Conservation (phyloP, 176 grass and related monocot species). For the Chrysopogon serrulatus region DNA sequence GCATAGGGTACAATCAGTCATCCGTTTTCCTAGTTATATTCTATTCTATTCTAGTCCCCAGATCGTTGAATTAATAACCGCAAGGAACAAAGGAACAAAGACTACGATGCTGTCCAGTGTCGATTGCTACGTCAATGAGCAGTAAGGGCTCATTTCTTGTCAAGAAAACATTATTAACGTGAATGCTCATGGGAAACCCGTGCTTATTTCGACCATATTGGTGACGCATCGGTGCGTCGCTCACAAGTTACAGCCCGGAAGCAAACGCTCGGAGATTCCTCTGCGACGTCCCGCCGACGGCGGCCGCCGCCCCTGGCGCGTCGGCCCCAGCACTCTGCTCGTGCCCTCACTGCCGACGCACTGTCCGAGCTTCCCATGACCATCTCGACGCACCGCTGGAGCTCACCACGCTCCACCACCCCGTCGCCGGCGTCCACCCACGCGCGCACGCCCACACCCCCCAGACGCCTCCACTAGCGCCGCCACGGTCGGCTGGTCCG, state of each 20-base stretch:
- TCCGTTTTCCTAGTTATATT: no score
- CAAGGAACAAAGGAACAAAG: no score
- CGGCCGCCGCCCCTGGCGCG: slow-evolving; percentile 1
- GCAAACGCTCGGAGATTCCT: slow-evolving; percentile 36
- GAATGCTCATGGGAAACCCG: background rate
- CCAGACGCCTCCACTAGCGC: slow-evolving; percentile 28
- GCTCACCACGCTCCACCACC: slow-evolving; percentile 25
- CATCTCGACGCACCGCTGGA: slow-evolving; percentile 39
- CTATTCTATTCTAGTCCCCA: no score
- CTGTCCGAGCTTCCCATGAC: slow-evolving; percentile 20
- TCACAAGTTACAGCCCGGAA: background rate
- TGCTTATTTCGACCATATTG: background rate
- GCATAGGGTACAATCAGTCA: no score
- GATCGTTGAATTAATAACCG: no score
- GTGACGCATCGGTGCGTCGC: background rate
- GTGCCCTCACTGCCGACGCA: slow-evolving; percentile 6
- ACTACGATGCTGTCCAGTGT: no score
- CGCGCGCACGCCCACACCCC: slow-evolving; percentile 37
- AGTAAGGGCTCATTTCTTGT: background rate
- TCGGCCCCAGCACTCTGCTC: background rate
- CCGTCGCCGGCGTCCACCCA: background rate
- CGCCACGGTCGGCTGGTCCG: slow-evolving; percentile 46
- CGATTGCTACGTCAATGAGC: background rate
- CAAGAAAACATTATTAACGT: background rate
- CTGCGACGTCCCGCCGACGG: slow-evolving; percentile 11